Evolutionary conservation across 2,329 filamentous ascomycete genomes (phyloP).

Genomic region (Verticillium dahliae): DNA sequence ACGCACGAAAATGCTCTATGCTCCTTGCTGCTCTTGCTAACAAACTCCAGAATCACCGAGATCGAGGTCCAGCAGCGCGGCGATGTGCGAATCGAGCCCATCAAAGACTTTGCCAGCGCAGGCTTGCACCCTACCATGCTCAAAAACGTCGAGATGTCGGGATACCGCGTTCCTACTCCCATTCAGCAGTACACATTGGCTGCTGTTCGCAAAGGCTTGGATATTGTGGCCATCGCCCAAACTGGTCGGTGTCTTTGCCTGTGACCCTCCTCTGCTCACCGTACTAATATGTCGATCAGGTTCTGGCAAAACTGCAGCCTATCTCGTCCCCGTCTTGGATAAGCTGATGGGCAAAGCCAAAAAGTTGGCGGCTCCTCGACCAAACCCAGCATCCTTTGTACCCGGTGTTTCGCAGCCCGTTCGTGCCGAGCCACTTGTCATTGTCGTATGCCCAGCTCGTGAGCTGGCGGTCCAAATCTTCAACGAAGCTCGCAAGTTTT

Average conservation of each 20-base stretch:
- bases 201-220: constrained; percentile 66
- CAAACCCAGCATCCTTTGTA: constrained; percentile 53
- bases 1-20: constrained; percentile 21
- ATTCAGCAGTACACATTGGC: constrained; percentile 85
- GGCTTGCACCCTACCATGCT: constrained; percentile 81
- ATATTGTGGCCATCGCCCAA: constrained; percentile 85
- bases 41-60: constrained; percentile 38
- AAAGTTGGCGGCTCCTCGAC: constrained; percentile 73
- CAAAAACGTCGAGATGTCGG: constrained; percentile 67
- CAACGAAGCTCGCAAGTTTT: constrained; percentile 85
- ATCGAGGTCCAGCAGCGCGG: constrained; percentile 55
- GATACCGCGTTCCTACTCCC: constrained; percentile 70
- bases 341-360: constrained; percentile 94
- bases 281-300: constrained; percentile 42
- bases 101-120: constrained; percentile 61
- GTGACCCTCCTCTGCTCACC: constrained; percentile 1
- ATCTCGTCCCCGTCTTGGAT: constrained; percentile 81
- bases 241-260: constrained; percentile 60
- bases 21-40: constrained; percentile 13
- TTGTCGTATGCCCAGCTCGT: constrained; percentile 79
- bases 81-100: constrained; percentile 39
- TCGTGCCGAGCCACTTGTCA: constrained; percentile 78
- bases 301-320: constrained; percentile 93
- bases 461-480: constrained; percentile 94
- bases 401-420: constrained; percentile 39